Base-by-base conservation (phyloP, 2,329 filamentous ascomycete species). In the Incumbomyces lentus region DNA sequence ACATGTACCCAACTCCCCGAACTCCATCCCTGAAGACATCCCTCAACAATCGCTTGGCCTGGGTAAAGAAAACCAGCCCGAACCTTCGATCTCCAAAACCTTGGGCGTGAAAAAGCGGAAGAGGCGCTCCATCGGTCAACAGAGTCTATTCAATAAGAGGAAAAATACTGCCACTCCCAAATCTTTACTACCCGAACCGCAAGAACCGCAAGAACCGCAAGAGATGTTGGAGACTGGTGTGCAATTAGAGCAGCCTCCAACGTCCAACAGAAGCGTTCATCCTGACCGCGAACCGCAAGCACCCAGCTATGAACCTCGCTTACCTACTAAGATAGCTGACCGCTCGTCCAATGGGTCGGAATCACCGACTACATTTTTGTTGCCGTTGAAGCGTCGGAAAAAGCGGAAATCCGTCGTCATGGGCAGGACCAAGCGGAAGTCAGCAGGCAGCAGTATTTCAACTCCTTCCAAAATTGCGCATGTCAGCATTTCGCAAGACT, bases 101-200 rank as follows among this genome's bases (percentile, higher is more conserved):
- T n/a, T 34, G 6, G 17, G 19, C 10, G 16, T 29, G 11, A 46
- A 32, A 16, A 38, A 22, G 18, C 43, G 43, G 13, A 46, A 46
- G 29, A 30, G 43, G 26, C 38, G 39, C 16, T 46, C 43, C 2
- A 46, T 46, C 29, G 43, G 34, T 11, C 43, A 46, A 36, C 43
- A 46, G 14, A 39, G 19, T 14, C 12, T 35, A 26, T 30, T 26
- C 17, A 46, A 56, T 12, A 69, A 65, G 64, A 67, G 58, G 52
- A 67, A 67, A 62, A 62, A 63, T 55, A 65, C 67, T 46, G 64
- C 14, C 13, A 22, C 22, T 6, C 12, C 14, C 5, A 22, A 16
- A n/a, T 26, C 10, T 12, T 7, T 39, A 18, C 41, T 19, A 14
- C 16, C 38, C 7, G 37, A 41, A 11, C 32, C 44, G 17, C 31